phyloP scores from a whole-genome alignment of 768 basidiomycete species.

The Kwoniella botswanensis region DNA sequence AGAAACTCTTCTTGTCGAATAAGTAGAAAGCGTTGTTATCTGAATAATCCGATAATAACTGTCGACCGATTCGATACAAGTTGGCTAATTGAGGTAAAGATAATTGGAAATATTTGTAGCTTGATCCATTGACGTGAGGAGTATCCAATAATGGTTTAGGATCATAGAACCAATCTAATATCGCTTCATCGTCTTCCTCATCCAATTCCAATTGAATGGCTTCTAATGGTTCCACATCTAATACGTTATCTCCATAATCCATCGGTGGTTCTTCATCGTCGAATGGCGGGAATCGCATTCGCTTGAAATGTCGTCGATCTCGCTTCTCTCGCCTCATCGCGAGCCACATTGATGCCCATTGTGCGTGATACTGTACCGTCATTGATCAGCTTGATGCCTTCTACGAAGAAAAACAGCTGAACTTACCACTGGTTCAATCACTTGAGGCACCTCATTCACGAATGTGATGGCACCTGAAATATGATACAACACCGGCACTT shows the following conservation, averaged over 20 bases:
- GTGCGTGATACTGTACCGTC: slow-evolving; percentile 65
- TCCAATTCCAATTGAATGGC: slow-evolving; percentile 97
- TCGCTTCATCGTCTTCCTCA: slow-evolving; percentile 84
- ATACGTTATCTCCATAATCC: slow-evolving; percentile 97
- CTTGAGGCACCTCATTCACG: slow-evolving; percentile 95
- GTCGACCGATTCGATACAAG: slow-evolving; percentile 91
- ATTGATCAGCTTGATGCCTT: too few relatives aligned
- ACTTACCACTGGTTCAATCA: slow-evolving; percentile 82
- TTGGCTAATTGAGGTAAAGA: slow-evolving; percentile 95
- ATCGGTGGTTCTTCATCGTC: slow-evolving; percentile 99
- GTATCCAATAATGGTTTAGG: slow-evolving; percentile 91
- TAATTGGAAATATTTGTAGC: slow-evolving; percentile 91
- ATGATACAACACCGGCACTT: slow-evolving; percentile 97
- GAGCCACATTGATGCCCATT: slow-evolving; percentile 99
- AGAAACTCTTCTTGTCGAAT: slow-evolving; percentile 97
- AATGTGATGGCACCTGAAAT: slow-evolving; percentile 99
- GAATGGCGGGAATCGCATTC: slow-evolving; percentile 99
- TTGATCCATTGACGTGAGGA: slow-evolving; percentile 85
- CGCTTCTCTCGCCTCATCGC: slow-evolving; percentile 99
- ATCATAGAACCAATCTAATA: slow-evolving; percentile 98
- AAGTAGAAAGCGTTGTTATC: slow-evolving; percentile 90
- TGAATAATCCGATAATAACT: slow-evolving; percentile 87
- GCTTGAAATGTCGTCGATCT: slow-evolving; percentile 98
- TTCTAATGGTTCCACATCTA: slow-evolving; percentile 97
- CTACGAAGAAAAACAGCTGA: not conserved